Conservation (phyloP, 2,329 filamentous ascomycete genomes). For the Phaeosphaeria sp. region DNA sequence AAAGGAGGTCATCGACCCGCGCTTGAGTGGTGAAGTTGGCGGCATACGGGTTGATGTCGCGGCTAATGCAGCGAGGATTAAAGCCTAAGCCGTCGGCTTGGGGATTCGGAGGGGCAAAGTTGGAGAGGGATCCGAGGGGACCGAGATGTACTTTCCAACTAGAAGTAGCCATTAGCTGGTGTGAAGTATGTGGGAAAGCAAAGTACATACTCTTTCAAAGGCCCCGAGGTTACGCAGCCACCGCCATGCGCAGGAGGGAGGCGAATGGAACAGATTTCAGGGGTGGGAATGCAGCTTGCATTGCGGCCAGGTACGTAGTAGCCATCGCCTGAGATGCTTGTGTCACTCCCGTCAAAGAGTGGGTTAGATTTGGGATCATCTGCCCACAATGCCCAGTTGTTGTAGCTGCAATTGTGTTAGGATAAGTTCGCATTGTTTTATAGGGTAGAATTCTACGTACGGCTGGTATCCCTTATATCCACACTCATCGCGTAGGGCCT, state of each 20-base stretch:
- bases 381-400: conserved; percentile 59
- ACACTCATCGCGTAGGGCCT: conserved; percentile 50
- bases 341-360: conserved; percentile 62
- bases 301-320: conserved; percentile 31
- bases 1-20: conserved; percentile 30
- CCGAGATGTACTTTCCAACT: conserved; percentile 52
- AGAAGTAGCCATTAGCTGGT: not conserved
- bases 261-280: conserved; percentile 1
- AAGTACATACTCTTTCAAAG: conserved; percentile 53
- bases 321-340: conserved; percentile 56
- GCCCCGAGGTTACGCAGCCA: conserved; percentile 59
- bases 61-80: conserved; percentile 47
- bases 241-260: conserved; percentile 56
- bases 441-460: conserved; percentile 40
- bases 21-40: conserved; percentile 30
- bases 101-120: conserved; percentile 31
- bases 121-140: conserved; percentile 50
- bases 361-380: conserved; percentile 54
- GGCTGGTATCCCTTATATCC: conserved; percentile 51
- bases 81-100: conserved; percentile 29
- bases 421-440: too few species aligned
- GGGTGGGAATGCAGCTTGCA: conserved; percentile 31
- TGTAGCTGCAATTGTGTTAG: conserved; percentile 16
- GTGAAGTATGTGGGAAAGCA: not conserved
- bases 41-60: conserved; percentile 40